Evolutionary conservation across 2,329 filamentous ascomycete species (phyloP).

Genomic region (Arachnomyces sp.): DNA sequence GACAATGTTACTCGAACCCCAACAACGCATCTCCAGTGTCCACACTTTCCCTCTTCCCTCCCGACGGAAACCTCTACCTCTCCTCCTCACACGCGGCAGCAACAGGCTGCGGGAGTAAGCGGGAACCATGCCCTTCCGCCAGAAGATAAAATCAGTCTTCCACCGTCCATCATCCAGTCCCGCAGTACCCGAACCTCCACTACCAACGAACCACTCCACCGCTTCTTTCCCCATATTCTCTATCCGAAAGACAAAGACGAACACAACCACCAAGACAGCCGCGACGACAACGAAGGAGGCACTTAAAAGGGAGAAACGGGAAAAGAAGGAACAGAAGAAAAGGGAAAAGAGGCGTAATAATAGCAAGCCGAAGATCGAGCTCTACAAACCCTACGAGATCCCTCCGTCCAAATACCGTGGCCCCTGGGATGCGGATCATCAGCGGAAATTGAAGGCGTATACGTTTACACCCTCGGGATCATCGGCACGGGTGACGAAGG

Average conservation of each 20-base stretch:
- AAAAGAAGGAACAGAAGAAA: slow-evolving; percentile 4
- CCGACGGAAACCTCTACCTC: no score
- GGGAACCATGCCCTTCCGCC: slow-evolving; percentile 10
- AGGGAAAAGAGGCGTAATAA: slow-evolving; percentile 15
- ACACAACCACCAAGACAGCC: not conserved
- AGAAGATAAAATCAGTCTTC: slow-evolving; percentile 14
- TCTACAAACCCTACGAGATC: slow-evolving; percentile 41
- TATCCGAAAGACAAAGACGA: slow-evolving; percentile 1
- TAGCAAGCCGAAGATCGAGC: slow-evolving; percentile 36
- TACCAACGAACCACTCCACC: slow-evolving; percentile 6
- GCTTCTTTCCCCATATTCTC: not conserved
- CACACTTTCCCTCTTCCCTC: no score
- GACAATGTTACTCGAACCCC: no score
- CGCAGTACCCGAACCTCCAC: not conserved
- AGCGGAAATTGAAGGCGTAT: slow-evolving; percentile 36
- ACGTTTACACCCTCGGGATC: slow-evolving; percentile 28
- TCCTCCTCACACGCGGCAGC: no score
- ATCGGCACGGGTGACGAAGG: slow-evolving; percentile 26
- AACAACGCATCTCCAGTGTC: no score
- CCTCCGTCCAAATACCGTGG: slow-evolving; percentile 42
- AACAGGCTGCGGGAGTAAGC: no score
- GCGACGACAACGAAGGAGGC: not conserved
- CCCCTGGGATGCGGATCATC: slow-evolving; percentile 39
- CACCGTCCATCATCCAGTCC: slow-evolving; percentile 6
- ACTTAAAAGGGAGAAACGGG: slow-evolving; percentile 1